Base-by-base conservation (phyloP, 2,329 filamentous ascomycete species). In the Mariannaea sp. region DNA sequence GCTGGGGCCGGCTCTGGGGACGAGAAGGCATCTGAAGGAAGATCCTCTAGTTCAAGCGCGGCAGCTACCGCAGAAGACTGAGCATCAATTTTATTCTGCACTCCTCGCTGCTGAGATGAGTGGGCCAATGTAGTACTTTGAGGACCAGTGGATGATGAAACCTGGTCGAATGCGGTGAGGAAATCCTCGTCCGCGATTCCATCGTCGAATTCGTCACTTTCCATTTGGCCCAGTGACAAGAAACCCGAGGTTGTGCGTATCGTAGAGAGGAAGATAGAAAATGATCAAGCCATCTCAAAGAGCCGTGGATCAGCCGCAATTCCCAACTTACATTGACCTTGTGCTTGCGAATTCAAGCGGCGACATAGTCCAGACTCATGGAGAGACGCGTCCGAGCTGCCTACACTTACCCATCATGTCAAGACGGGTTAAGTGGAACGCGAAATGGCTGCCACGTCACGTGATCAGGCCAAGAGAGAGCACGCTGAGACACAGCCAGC, bases 21-120 rank as follows among this genome's bases (percentile, higher is more conserved):
- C 44, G 84, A 85, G 65, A 92, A 92, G 1, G 86, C 88, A 75
- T 91, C 81, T 2, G 82, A 79, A 0, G 85, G 80, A 41, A 87
- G 71, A 56, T 82, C 78, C 24, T 83, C 79, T 3, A 86, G 66
- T 27, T 83, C 77, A 22, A 65, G 49, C 2, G 65, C 63, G n/a
- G 61, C 60, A 4, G 48, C 56, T 8, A 53, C 44, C 16, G 55
- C 56, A 17, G 48, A 38, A 20, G 53, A 55, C 39, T 57, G 53
- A 8, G 55, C 53, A 6, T 16, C 46, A n/a, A 30, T 33, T 7
- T 30, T 10, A 9, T 41, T n/a, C 32, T 8, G 14, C 20, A 10
- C 16, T 10, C 13, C 35, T 22, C 22, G 38, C n/a, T 29, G 29
- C 12, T 42, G 27, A 8, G 30, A 48, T 1, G 58, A 59, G n/a